Evolutionary conservation across 345 rosid species (phyloP).

Genomic region (Sapria himalayana): DNA sequence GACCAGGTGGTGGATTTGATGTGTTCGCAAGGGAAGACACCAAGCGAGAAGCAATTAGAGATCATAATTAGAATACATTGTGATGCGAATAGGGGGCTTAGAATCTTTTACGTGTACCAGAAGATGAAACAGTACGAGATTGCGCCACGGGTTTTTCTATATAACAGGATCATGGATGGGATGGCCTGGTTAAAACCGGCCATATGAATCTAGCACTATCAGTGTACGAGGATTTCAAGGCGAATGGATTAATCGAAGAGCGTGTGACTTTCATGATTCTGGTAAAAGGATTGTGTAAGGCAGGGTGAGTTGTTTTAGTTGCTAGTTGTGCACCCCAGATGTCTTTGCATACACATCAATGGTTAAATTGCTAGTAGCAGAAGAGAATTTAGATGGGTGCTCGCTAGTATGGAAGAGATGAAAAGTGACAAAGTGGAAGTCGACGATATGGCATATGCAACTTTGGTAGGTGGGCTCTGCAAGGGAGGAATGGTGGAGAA

Average conservation of each 20-base stretch:
- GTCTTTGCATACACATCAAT: constrained; percentile 78
- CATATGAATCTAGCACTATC: constrained; percentile 53
- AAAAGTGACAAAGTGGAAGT: constrained; percentile 39
- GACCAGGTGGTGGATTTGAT: constrained; percentile 78
- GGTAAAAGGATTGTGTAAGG: constrained; percentile 64
- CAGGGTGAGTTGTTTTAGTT: constrained; percentile 47
- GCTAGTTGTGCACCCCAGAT: constrained; percentile 51
- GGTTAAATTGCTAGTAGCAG: constrained; percentile 35
- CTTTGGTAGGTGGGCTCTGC: constrained; percentile 44
- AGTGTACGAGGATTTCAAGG: constrained; percentile 66
- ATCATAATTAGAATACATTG: constrained; percentile 83
- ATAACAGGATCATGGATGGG: constrained; percentile 60
- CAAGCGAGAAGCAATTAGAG: constrained; percentile 71
- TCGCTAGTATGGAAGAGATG: constrained; percentile 76
- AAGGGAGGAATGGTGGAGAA: constrained; percentile 32
- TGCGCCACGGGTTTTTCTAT: constrained; percentile 51
- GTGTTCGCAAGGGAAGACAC: constrained; percentile 65
- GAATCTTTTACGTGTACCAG: constrained; percentile 62
- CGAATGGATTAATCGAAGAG: constrained; percentile 54
- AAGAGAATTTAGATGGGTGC: constrained; percentile 52
- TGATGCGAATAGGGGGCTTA: constrained; percentile 58
- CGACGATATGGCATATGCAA: constrained; percentile 72
- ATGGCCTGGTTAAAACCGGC: constrained; percentile 33
- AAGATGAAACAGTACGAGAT: constrained; percentile 76
- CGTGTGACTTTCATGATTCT: constrained; percentile 55